Evolutionary conservation across 768 basidiomycete species (phyloP).

Genomic region (Pleurotus giganteus): DNA sequence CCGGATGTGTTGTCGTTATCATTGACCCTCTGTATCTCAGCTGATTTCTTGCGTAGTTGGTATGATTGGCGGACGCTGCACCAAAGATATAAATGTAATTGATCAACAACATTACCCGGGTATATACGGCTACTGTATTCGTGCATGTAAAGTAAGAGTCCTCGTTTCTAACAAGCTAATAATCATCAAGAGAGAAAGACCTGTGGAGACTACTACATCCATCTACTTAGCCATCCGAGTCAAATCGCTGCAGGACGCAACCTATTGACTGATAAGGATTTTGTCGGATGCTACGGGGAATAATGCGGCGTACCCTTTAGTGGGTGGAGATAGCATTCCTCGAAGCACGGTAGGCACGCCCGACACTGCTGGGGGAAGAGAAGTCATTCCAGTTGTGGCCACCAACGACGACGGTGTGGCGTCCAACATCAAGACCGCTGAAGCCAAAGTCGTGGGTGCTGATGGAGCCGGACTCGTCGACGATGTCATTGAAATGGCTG

Average conservation of each 20-base stretch:
- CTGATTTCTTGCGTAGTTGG: no score
- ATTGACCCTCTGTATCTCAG: no score
- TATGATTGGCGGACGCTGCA: no score
- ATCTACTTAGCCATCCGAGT: neutral
- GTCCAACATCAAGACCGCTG: constrained; percentile 28
- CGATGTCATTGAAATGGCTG: constrained; percentile 25
- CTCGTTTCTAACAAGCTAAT: constrained; percentile 7
- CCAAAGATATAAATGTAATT: neutral
- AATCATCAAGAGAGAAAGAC: neutral
- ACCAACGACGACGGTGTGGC: constrained; percentile 21
- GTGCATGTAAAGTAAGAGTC: constrained; percentile 2
- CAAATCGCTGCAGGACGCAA: constrained; percentile 9
- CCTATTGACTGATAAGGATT: neutral
- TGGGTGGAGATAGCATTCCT: constrained; percentile 5
- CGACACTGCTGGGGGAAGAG: constrained; percentile 22
- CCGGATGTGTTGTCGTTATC: no score
- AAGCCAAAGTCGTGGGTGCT: constrained; percentile 30
- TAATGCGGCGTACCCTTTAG: neutral
- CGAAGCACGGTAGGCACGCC: constrained; percentile 18
- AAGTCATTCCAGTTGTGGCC: constrained; percentile 28
- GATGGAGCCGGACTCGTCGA: constrained; percentile 27
- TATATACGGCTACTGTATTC: constrained; percentile 1
- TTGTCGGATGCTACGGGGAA: neutral
- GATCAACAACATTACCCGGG: constrained; percentile 9
- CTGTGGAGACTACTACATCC: neutral